Percentiles rank a stretch among this genome's conserved stretches.
These are phyloP conservation scores for Lentinula detonsa DNA, from an alignment of 768 basidiomycete species.

Conservation along the genomic window DNA sequence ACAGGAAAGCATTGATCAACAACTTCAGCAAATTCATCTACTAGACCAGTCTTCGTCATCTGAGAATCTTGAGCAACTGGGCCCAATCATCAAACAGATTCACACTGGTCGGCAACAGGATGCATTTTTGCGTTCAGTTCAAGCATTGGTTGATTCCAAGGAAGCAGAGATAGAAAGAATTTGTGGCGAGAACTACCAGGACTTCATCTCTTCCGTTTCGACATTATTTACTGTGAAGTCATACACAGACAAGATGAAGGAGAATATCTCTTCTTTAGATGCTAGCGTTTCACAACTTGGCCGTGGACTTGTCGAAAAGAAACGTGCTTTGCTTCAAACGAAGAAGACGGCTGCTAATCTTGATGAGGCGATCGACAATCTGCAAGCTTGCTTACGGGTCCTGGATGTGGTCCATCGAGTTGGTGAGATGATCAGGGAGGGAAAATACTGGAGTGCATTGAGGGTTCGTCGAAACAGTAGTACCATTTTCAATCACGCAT, in stretches of 20 bases:
- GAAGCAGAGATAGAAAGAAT: constrained; percentile 95
- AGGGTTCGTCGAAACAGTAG: constrained; percentile 55
- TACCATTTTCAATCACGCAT: constrained; percentile 20
- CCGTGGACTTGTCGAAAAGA: constrained; percentile 86
- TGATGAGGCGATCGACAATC: constrained; percentile 93
- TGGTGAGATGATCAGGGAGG: constrained; percentile 86
- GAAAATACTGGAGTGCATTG: constrained; percentile 95
- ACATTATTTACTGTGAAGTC: constrained; percentile 94
- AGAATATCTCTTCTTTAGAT: constrained; percentile 88
- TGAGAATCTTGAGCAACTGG: constrained; percentile 94
- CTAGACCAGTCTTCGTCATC: constrained; percentile 83
- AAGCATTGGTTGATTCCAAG: constrained; percentile 87
- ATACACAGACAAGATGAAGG: constrained; percentile 90
- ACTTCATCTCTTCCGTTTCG: constrained; percentile 96
- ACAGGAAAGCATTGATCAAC: constrained; percentile 81
- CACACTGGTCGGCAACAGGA: constrained; percentile 86
- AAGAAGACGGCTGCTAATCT: constrained; percentile 92
- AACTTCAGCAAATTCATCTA: constrained; percentile 87
- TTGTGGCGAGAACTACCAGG: constrained; percentile 95
- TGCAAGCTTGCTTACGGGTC: constrained; percentile 89
- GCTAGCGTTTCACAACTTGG: constrained; percentile 85
- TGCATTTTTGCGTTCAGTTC: constrained; percentile 78
- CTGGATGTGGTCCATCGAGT: constrained; percentile 92
- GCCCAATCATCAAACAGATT: constrained; percentile 91
- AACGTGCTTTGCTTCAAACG: constrained; percentile 80